These are phyloP conservation scores for Acanthamoeba quina DNA, from an alignment of 208 protist species.

Conservation along the genomic window DNA sequence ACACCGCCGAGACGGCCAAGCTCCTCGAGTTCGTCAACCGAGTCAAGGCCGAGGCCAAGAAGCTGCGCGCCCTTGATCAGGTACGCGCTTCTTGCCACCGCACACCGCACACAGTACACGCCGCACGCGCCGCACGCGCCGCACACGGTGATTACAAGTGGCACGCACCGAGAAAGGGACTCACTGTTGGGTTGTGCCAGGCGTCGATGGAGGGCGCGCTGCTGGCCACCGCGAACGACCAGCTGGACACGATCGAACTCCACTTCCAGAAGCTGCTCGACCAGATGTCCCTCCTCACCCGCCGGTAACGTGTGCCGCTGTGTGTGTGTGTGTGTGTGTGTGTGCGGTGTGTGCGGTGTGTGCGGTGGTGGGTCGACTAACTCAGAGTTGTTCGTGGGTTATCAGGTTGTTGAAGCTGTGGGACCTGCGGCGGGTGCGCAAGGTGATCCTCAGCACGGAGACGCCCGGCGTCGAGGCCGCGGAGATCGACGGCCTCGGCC, in stretches of 20 bases:
- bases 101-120: not conserved
- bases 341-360: not conserved
- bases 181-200: not conserved
- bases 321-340: not conserved
- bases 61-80: not conserved
- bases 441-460: not conserved
- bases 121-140: not conserved
- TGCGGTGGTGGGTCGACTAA: not conserved
- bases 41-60: not conserved
- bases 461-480: not conserved
- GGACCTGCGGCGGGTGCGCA: not conserved
- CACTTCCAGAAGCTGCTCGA: slow-evolving; percentile 59
- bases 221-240: slow-evolving; percentile 9
- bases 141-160: too few relatives aligned
- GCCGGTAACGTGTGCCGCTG: not conserved
- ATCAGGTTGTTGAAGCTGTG: not conserved
- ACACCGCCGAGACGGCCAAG: not conserved
- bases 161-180: too few relatives aligned
- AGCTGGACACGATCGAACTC: slow-evolving; percentile 65
- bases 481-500: not conserved
- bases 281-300: slow-evolving; percentile 47
- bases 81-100: not conserved
- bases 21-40: not conserved
- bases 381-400: too few relatives aligned
- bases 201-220: not conserved